A percentile compares a stretch with the other conserved stretches of the same genome.
Evolutionary conservation across 176 grass and related monocot genomes (phyloP).

Genomic region (Oropetium thomaeum): DNA sequence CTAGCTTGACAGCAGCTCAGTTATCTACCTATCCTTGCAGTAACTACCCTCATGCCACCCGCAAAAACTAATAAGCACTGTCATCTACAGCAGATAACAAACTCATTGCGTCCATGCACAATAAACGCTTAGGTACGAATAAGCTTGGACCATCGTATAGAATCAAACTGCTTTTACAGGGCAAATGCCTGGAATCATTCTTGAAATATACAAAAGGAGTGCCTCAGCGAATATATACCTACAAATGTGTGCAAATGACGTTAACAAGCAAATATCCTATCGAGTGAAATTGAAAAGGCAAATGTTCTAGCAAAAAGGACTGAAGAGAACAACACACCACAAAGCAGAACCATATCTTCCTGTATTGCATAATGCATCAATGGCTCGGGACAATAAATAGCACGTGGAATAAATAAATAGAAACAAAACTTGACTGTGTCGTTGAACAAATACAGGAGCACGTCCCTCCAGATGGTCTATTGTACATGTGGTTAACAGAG

Average conservation of each 20-base stretch:
- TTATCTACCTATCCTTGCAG: not conserved
- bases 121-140: not conserved
- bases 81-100: not conserved
- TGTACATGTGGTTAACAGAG: conserved; percentile 75
- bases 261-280: not conserved
- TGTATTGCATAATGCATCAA: not conserved
- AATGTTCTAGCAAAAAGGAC: not conserved
- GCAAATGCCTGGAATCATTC: not conserved
- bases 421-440: conserved; percentile 51
- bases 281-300: not conserved
- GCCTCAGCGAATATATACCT: not conserved
- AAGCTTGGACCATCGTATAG: not conserved
- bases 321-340: not conserved
- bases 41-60: not conserved
- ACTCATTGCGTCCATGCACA: not conserved
- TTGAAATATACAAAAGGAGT: not conserved
- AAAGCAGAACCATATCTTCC: not conserved
- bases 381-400: not conserved
- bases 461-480: conserved; percentile 49
- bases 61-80: no score
- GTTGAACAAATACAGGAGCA: conserved; percentile 51
- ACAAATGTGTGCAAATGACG: not conserved
- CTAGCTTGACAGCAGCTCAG: not conserved
- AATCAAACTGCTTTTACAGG: not conserved
- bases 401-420: conserved; percentile 14